These are phyloP conservation scores for Claviceps arundinis DNA, from an alignment of 2,329 filamentous ascomycete species.

Conservation along the genomic window DNA sequence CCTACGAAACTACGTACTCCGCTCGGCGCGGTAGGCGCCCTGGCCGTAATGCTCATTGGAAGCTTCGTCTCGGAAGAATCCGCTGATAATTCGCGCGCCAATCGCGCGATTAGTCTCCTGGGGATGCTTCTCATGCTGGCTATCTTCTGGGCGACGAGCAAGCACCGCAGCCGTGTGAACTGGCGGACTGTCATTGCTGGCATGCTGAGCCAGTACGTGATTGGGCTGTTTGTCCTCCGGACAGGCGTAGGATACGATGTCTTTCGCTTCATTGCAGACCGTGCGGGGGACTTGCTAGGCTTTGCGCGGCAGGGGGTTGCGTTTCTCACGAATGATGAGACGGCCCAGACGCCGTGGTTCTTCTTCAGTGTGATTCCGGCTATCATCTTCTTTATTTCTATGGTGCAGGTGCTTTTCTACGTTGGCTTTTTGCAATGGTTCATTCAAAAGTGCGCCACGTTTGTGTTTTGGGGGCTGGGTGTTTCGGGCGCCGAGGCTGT, in stretches of 20 bases:
- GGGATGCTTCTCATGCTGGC: conserved; percentile 61
- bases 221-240: conserved; percentile 77
- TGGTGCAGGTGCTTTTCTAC: conserved; percentile 81
- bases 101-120: conserved; percentile 69
- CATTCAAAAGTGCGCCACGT: conserved; percentile 70
- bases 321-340: conserved; percentile 45
- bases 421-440: conserved; percentile 78
- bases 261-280: conserved; percentile 72
- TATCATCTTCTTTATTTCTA: conserved; percentile 89
- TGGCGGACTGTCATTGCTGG: conserved; percentile 80
- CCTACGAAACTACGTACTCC: conserved; percentile 53
- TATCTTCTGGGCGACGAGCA: conserved; percentile 57
- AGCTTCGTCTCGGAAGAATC: conserved; percentile 60
- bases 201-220: conserved; percentile 77
- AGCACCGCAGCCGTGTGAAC: conserved; percentile 47
- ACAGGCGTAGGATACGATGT: conserved; percentile 76
- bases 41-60: conserved; percentile 64
- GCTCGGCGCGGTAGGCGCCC: conserved; percentile 47
- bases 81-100: conserved; percentile 62
- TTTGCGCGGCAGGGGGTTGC: conserved; percentile 60
- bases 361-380: conserved; percentile 69
- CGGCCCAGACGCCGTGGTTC: conserved; percentile 48
- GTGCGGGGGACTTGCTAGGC: conserved; percentile 60
- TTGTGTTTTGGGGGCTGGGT: conserved; percentile 82
- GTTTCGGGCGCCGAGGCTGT: conserved; percentile 90